Evolutionary conservation across 805 yeast genomes (phyloP).

Genomic region (Blastobotrys attinorum): DNA sequence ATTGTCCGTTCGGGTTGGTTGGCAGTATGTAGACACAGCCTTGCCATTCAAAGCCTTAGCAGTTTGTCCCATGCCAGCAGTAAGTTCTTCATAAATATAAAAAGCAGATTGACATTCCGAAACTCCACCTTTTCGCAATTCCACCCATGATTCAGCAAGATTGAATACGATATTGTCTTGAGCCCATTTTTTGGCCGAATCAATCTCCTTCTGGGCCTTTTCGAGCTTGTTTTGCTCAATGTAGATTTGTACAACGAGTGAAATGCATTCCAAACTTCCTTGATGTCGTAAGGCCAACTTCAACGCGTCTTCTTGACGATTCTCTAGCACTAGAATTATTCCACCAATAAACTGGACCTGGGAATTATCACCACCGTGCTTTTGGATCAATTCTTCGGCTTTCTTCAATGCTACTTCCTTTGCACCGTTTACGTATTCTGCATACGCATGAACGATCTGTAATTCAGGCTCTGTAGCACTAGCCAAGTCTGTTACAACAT

Average conservation of each 20-base stretch:
- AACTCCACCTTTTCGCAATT: slow-evolving; percentile 35
- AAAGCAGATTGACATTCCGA: slow-evolving; percentile 33
- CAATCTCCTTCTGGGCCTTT: slow-evolving; percentile 40
- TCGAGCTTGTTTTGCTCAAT: slow-evolving; percentile 37
- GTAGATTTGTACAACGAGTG: slow-evolving; percentile 31
- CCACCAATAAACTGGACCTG: slow-evolving; percentile 35
- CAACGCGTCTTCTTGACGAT: slow-evolving; percentile 38
- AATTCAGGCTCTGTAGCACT: slow-evolving; percentile 19
- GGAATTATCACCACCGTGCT: slow-evolving; percentile 22
- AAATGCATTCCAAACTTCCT: slow-evolving; percentile 31
- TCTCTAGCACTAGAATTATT: slow-evolving; percentile 34
- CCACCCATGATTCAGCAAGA: slow-evolving; percentile 68
- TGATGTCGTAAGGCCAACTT: slow-evolving; percentile 33
- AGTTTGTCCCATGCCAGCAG: slow-evolving; percentile 41
- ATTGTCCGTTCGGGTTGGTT: slow-evolving; percentile 22
- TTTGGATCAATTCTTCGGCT: slow-evolving; percentile 17
- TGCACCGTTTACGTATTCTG: slow-evolving; percentile 14
- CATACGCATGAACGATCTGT: slow-evolving; percentile 22
- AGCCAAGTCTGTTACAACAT: slow-evolving; percentile 24
- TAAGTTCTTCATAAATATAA: slow-evolving; percentile 62
- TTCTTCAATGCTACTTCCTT: slow-evolving; percentile 8
- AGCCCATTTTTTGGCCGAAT: slow-evolving; percentile 39
- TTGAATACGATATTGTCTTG: slow-evolving; percentile 72
- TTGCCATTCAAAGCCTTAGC: slow-evolving; percentile 52
- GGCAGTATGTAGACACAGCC: slow-evolving; percentile 67